Evolutionary conservation across 2,329 filamentous ascomycete species (phyloP).

Genomic region (Colletotrichum gigasporum): DNA sequence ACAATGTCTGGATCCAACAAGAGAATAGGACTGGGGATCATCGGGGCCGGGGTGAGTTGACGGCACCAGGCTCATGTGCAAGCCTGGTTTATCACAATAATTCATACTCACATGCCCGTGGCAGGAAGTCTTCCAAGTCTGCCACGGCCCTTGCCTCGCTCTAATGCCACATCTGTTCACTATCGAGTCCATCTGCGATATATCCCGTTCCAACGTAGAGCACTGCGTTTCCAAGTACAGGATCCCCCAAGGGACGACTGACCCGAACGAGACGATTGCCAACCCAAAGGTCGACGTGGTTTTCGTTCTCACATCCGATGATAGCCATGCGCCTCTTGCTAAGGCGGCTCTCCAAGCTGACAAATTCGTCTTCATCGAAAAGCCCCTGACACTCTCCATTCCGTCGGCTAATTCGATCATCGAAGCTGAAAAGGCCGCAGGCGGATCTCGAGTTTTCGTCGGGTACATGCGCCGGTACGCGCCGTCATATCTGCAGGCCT

Average conservation of each 20-base stretch:
- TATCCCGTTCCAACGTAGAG: background rate
- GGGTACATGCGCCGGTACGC: conserved; percentile 68
- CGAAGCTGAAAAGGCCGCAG: conserved; percentile 51
- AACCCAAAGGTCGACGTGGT: conserved; percentile 56
- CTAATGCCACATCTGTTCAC: conserved; percentile 10
- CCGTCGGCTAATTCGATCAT: conserved; percentile 53
- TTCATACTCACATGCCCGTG: no score
- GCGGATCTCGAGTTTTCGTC: conserved; percentile 57
- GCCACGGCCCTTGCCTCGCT: conserved; percentile 32
- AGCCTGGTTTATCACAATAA: no score
- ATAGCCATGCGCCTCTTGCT: conserved; percentile 58
- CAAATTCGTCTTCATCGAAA: conserved; percentile 66
- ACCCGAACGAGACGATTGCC: conserved; percentile 47
- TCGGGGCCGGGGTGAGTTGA: no score
- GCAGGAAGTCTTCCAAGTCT: conserved; percentile 34
- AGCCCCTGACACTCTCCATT: conserved; percentile 59
- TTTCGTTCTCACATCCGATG: conserved; percentile 58
- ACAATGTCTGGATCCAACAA: no score
- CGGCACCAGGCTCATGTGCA: no score
- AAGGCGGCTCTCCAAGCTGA: conserved; percentile 56
- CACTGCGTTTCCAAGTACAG: conserved; percentile 39
- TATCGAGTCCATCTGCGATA: conserved; percentile 2
- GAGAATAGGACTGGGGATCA: no score
- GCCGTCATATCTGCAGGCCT: conserved; percentile 55
- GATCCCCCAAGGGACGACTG: conserved; percentile 38